phyloP scores from a whole-genome alignment of 495 filamentous ascomycete species.

The Friedmanniomyces simplex region DNA sequence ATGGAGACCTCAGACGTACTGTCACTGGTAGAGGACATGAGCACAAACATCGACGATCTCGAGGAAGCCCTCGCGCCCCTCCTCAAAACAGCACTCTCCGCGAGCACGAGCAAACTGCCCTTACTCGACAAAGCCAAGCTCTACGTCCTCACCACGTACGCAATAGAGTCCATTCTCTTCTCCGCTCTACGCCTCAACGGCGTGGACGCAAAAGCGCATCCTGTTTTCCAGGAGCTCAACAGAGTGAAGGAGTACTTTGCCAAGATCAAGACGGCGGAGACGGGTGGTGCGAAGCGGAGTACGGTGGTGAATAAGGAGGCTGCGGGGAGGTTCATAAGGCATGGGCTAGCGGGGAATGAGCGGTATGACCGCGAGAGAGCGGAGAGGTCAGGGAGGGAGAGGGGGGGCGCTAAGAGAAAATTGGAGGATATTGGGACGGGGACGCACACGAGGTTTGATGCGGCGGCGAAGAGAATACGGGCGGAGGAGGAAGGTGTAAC shows the following conservation, averaged over 20 bases:
- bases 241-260: slow-evolving; percentile 82
- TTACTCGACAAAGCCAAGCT: slow-evolving; percentile 90
- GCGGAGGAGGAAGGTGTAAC: neutral
- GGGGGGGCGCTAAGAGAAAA: slow-evolving; percentile 12
- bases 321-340: slow-evolving; percentile 67
- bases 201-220: slow-evolving; percentile 68
- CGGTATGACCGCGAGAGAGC: slow-evolving; percentile 40
- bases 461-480: slow-evolving; percentile 12
- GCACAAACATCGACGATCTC: slow-evolving; percentile 65
- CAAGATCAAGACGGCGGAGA: slow-evolving; percentile 70
- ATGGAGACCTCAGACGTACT: slow-evolving; percentile 24
- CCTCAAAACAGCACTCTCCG: slow-evolving; percentile 50
- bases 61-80: slow-evolving; percentile 61
- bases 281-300: slow-evolving; percentile 33
- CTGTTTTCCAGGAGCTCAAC: slow-evolving; percentile 72
- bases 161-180: slow-evolving; percentile 86
- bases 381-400: slow-evolving; percentile 31
- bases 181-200: slow-evolving; percentile 65
- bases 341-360: slow-evolving; percentile 68
- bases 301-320: slow-evolving; percentile 68
- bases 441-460: slow-evolving; percentile 15
- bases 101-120: slow-evolving; percentile 66
- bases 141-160: slow-evolving; percentile 71
- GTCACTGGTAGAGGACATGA: slow-evolving; percentile 52
- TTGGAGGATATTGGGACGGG: slow-evolving; percentile 6